These are phyloP conservation scores for Glycine soja DNA, from an alignment of 306 rosid genomes.

Conservation along the genomic window DNA sequence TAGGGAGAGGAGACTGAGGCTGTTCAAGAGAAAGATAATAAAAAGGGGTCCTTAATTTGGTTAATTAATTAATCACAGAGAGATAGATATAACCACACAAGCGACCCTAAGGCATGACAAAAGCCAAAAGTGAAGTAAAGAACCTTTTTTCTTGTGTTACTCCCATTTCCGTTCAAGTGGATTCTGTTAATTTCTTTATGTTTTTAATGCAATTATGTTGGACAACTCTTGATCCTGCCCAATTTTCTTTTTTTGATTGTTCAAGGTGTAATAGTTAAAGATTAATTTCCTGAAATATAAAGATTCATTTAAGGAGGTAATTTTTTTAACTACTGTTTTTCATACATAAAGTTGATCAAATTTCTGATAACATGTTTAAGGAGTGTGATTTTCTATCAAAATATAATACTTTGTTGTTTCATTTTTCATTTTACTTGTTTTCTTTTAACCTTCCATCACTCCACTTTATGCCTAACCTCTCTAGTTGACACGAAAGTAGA, in stretches of 20 bases:
- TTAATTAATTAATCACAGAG: slow-evolving; percentile 12
- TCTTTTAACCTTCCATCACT: neutral
- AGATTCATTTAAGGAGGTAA: no score
- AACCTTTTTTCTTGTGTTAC: slow-evolving; percentile 37
- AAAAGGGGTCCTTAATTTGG: neutral
- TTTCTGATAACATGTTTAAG: neutral
- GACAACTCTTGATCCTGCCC: neutral
- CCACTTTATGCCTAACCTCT: slow-evolving; percentile 57
- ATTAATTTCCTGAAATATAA: no score
- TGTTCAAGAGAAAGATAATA: neutral
- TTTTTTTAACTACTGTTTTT: no score
- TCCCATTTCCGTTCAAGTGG: slow-evolving; percentile 45
- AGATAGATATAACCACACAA: neutral
- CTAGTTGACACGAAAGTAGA: slow-evolving; percentile 23
- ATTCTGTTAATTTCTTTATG: slow-evolving; percentile 25
- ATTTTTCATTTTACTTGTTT: neutral
- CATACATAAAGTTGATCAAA: no score
- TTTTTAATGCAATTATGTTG: slow-evolving; percentile 30
- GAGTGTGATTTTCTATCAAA: neutral
- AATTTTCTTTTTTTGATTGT: neutral
- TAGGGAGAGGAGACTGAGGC: slow-evolving; percentile 20
- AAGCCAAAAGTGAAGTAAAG: slow-evolving; percentile 32
- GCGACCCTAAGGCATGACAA: slow-evolving; percentile 44
- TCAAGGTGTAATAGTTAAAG: no score
- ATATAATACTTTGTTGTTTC: neutral